phyloP scores from a whole-genome alignment of 176 grass and related monocot genomes.

The Hordeum vulgare region MorexV3_pseudomolecules_assembly NC_058520.1:194298946-194299445 shows the following conservation, averaged over 20 bases:
- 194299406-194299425: background rate
- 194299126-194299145: background rate
- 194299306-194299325: background rate
- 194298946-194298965: conserved; percentile 5
- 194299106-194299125: background rate
- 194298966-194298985: background rate
- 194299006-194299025: background rate
- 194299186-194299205: background rate
- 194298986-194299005: background rate
- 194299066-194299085: background rate
- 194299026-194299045: conserved; percentile 4
- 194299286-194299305: background rate
- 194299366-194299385: conserved; percentile 1
- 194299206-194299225: background rate
- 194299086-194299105: background rate
- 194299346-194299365: background rate
- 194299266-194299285: background rate
- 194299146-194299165: background rate
- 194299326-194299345: background rate
- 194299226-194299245: background rate
- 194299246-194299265: background rate
- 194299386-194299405: background rate
- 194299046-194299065: background rate
- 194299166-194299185: background rate
- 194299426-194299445: background rate